Conservation (phyloP, 2,329 filamentous ascomycete genomes). For the Didymosphaeria variabile region DNA sequence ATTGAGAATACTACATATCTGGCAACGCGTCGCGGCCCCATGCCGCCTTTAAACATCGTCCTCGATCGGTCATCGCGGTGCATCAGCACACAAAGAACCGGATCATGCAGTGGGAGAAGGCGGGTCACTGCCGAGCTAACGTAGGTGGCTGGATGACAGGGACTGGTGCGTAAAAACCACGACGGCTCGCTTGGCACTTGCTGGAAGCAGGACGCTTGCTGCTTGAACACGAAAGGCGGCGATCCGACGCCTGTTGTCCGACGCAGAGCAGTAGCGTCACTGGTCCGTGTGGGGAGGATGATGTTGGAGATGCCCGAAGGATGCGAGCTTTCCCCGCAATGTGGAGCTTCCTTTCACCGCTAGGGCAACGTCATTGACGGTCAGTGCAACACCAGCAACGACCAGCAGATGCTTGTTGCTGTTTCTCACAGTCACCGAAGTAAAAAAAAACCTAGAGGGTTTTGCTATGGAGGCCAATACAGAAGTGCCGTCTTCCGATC, state of each 20-base stretch:
- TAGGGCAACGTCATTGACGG: conserved; percentile 5
- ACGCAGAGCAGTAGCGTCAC: conserved; percentile 11
- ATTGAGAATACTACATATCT: background rate
- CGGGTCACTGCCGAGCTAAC: conserved; percentile 3
- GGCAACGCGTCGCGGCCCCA: background rate
- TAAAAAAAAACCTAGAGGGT: too few species aligned
- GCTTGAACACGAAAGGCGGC: conserved; percentile 9
- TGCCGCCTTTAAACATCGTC: conserved; percentile 5
- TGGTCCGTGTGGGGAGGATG: conserved; percentile 6
- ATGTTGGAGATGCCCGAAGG: conserved; percentile 7
- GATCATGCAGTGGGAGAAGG: conserved; percentile 6
- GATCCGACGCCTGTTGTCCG: conserved; percentile 7
- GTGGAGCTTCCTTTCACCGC: background rate
- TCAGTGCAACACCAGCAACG: background rate
- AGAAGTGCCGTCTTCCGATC: too few species aligned
- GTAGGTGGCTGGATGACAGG: conserved; percentile 12
- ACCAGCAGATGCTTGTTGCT: background rate
- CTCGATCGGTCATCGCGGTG: conserved; percentile 4
- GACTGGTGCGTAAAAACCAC: conserved; percentile 2
- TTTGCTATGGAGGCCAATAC: too few species aligned
- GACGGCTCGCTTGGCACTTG: conserved; percentile 12
- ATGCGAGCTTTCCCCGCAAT: conserved; percentile 12
- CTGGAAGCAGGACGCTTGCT: background rate
- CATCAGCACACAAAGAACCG: conserved; percentile 15
- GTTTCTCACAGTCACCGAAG: background rate